Percentiles rank a stretch among this genome's conserved stretches.
Conservation (phyloP, 352 stramenopile genomes). For the Phytophthora europaea region DNA sequence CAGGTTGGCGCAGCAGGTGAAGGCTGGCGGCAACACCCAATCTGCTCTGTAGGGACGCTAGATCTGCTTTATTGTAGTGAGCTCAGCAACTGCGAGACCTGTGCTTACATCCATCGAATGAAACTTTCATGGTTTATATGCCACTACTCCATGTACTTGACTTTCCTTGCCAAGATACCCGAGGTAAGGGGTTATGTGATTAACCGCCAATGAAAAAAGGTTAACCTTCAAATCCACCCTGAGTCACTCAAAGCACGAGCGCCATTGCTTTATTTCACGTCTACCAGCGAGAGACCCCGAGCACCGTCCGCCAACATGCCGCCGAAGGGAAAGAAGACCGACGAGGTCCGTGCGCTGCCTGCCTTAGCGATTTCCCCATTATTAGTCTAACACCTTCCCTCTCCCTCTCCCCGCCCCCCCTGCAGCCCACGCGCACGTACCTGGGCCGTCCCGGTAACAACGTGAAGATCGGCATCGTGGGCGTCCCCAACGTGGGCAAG, state of each 20-base stretch:
- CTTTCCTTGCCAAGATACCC: too few species aligned
- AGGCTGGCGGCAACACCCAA: slow-evolving; percentile 53
- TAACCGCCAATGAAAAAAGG: slow-evolving; percentile 11
- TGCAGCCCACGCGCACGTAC: slow-evolving; percentile 71
- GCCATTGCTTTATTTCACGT: slow-evolving; percentile 36
- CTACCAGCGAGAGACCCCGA: slow-evolving; percentile 15
- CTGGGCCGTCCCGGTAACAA: slow-evolving; percentile 92
- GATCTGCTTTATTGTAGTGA: slow-evolving; percentile 23
- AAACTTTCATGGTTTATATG: slow-evolving; percentile 35
- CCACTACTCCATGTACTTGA: background rate
- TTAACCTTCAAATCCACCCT: slow-evolving; percentile 6
- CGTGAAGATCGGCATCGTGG: slow-evolving; percentile 99
- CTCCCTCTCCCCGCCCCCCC: background rate
- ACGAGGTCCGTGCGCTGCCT: slow-evolving; percentile 53
- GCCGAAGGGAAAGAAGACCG: slow-evolving; percentile 86
- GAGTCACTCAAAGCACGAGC: slow-evolving; percentile 27
- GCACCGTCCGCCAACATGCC: slow-evolving; percentile 55
- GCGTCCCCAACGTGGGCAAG: slow-evolving; percentile 99
- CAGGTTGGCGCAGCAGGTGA: slow-evolving; percentile 71
- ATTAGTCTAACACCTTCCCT: background rate
- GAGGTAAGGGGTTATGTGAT: background rate
- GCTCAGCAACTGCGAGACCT: background rate
- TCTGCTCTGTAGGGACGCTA: slow-evolving; percentile 46
- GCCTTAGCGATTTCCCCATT: background rate
- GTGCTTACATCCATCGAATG: slow-evolving; percentile 13